A percentile compares a stretch with the other conserved stretches of the same genome.
phyloP scores from a whole-genome alignment of 1,284 basidiomycete genomes.

The Ustilago shanxiensis region DNA sequence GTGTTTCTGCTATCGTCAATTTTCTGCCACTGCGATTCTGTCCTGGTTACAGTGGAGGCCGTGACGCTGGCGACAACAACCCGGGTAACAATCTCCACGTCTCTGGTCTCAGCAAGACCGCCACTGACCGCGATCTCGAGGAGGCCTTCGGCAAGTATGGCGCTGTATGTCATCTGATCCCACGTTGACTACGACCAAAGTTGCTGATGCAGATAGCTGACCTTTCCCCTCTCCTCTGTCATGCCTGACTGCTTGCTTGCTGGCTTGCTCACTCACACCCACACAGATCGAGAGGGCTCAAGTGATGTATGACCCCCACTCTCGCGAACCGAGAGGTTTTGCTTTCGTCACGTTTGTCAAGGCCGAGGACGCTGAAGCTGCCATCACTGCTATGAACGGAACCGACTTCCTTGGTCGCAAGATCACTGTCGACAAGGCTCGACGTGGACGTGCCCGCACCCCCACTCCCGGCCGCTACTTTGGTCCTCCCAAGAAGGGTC shows the following conservation, averaged over 20 bases:
- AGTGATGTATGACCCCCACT: slow-evolving; percentile 97
- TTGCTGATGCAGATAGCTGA: slow-evolving; percentile 8
- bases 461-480: slow-evolving; percentile 95
- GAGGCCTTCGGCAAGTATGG: slow-evolving; percentile 89
- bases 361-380: slow-evolving; percentile 87
- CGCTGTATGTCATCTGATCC: slow-evolving; percentile 76
- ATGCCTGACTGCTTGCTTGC: too few species aligned
- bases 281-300: slow-evolving; percentile 78
- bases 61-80: slow-evolving; percentile 75
- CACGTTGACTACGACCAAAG: too few species aligned
- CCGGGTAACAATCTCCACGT: slow-evolving; percentile 98
- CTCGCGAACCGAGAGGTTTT: slow-evolving; percentile 94
- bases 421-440: slow-evolving; percentile 91
- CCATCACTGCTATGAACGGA: slow-evolving; percentile 83
- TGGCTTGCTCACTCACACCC: neutral
- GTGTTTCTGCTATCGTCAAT: neutral
- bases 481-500: slow-evolving; percentile 83
- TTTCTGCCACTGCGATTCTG: neutral
- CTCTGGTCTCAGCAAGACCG: slow-evolving; percentile 82
- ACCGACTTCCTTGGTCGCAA: slow-evolving; percentile 87
- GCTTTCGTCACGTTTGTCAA: slow-evolving; percentile 97
- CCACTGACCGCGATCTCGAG: slow-evolving; percentile 89
- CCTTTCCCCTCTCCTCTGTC: neutral
- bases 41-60: slow-evolving; percentile 33
- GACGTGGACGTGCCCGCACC: slow-evolving; percentile 90